These are phyloP conservation scores for Suillus paluster DNA, from an alignment of 768 basidiomycete genomes.

Conservation along the genomic window DNA sequence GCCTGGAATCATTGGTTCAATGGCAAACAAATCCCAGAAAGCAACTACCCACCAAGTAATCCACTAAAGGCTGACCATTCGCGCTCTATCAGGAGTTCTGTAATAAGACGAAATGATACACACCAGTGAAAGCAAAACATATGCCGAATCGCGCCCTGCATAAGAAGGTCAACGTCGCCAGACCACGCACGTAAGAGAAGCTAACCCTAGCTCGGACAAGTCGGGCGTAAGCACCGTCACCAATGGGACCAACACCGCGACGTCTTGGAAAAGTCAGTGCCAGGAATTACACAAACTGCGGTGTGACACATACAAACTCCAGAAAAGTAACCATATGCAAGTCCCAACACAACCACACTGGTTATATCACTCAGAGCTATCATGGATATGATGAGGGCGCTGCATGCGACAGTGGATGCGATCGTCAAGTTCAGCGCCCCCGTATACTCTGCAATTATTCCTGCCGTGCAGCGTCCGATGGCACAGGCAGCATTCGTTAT, in stretches of 20 bases:
- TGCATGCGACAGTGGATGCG: slow-evolving; percentile 36
- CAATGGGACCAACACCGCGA: slow-evolving; percentile 48
- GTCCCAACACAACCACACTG: slow-evolving; percentile 45
- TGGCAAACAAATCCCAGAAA: background rate
- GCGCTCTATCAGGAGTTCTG: no score
- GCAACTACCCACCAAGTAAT: slow-evolving; percentile 21
- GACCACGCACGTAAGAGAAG: background rate
- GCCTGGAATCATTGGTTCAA: slow-evolving; percentile 35
- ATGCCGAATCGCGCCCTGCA: slow-evolving; percentile 48
- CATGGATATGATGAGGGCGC: slow-evolving; percentile 48
- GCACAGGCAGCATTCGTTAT: slow-evolving; percentile 58
- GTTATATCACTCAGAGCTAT: slow-evolving; percentile 43
- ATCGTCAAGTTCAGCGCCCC: slow-evolving; percentile 51
- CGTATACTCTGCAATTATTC: slow-evolving; percentile 40
- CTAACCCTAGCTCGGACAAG: slow-evolving; percentile 55
- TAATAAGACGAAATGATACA: slow-evolving; percentile 9
- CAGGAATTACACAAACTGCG: background rate
- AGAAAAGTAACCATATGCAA: slow-evolving; percentile 54
- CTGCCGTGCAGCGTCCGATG: slow-evolving; percentile 50
- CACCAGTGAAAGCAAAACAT: slow-evolving; percentile 50
- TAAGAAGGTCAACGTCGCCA: background rate
- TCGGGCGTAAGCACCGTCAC: slow-evolving; percentile 47
- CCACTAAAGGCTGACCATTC: slow-evolving; percentile 23
- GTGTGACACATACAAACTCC: slow-evolving; percentile 42
- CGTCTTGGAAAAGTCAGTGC: slow-evolving; percentile 28